Evolutionary conservation across 2,329 filamentous ascomycete species (phyloP).

Genomic region (Eutypa lata): DNA sequence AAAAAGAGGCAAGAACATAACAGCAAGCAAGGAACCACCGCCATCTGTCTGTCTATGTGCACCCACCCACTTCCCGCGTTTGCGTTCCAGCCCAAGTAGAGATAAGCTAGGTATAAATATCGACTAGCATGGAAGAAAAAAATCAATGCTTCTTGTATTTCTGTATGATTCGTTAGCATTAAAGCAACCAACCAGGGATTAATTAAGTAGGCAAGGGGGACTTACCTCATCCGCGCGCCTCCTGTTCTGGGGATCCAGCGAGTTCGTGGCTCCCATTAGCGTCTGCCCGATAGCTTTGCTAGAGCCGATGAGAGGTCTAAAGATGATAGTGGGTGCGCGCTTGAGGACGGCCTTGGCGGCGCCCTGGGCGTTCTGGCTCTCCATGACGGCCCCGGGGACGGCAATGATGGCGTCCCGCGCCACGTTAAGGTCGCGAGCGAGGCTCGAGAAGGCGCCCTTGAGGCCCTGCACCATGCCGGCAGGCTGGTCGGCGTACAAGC

Average conservation of each 20-base stretch:
- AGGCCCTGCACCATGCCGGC: constrained; percentile 84
- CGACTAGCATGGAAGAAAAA: not conserved
- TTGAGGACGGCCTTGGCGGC: constrained; percentile 75
- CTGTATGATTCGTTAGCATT: constrained; percentile 25
- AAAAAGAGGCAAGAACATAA: no score
- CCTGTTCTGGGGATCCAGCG: constrained; percentile 78
- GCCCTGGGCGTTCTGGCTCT: constrained; percentile 76
- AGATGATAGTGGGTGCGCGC: constrained; percentile 87
- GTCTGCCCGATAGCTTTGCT: constrained; percentile 87
- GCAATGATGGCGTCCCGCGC: constrained; percentile 91
- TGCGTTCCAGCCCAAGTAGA: not conserved
- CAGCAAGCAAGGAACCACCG: no score
- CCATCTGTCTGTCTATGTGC: no score
- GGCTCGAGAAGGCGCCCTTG: constrained; percentile 74
- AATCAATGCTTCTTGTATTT: constrained; percentile 47
- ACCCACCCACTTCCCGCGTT: no score
- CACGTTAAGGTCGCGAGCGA: constrained; percentile 82
- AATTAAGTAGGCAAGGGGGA: no score
- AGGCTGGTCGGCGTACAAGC: constrained; percentile 91
- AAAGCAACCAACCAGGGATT: not conserved
- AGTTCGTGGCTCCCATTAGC: constrained; percentile 87
- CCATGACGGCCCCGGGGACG: constrained; percentile 86
- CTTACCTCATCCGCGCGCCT: constrained; percentile 85
- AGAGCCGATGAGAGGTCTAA: constrained; percentile 86
- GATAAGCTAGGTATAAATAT: no score